A percentile compares a stretch with the other conserved stretches of the same genome.
These are phyloP conservation scores for Chaetomium sp. DNA, from an alignment of 2,329 filamentous ascomycete genomes.

Conservation along the genomic window DNA sequence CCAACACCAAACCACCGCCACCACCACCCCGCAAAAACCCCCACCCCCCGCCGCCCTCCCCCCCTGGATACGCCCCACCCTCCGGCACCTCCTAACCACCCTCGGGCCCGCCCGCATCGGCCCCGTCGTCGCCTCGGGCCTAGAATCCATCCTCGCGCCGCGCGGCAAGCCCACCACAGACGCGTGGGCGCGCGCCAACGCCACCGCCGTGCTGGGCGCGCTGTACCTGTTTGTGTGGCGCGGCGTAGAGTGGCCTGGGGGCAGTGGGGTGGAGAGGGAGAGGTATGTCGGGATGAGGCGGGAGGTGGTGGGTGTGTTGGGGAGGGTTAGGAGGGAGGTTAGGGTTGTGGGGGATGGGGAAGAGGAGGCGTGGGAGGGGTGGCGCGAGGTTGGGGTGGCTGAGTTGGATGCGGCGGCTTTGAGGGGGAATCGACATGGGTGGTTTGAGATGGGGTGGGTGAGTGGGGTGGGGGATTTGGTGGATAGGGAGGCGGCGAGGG, in stretches of 20 bases:
- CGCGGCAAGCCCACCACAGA: slow-evolving; percentile 50
- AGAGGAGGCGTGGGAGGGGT: slow-evolving; percentile 61
- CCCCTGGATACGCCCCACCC: slow-evolving; percentile 69
- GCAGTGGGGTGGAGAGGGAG: slow-evolving; percentile 43
- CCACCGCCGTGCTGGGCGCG: slow-evolving; percentile 60
- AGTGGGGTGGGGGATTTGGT: slow-evolving; percentile 59
- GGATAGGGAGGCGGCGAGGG: slow-evolving; percentile 35
- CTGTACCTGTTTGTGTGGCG: slow-evolving; percentile 63
- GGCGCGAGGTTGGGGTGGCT: slow-evolving; percentile 50
- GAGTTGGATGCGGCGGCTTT: slow-evolving; percentile 66
- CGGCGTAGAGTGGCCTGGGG: slow-evolving; percentile 47
- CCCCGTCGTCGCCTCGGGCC: slow-evolving; percentile 73
- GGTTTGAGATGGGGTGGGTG: slow-evolving; percentile 67
- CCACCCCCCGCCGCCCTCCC: slow-evolving; percentile 47
- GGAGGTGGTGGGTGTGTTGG: slow-evolving; percentile 50
- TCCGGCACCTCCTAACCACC: slow-evolving; percentile 65
- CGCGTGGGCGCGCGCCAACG: slow-evolving; percentile 51
- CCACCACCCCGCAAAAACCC: slow-evolving; percentile 36
- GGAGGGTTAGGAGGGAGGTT: slow-evolving; percentile 47
- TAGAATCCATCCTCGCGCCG: slow-evolving; percentile 58
- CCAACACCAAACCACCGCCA: neutral
- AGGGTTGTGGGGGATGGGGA: slow-evolving; percentile 42
- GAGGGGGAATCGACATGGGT: slow-evolving; percentile 57
- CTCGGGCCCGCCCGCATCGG: slow-evolving; percentile 63
- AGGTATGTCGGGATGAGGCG: slow-evolving; percentile 52